Evolutionary conservation across 2,329 filamentous ascomycete genomes (phyloP).

Genomic region (Talaromyces sp.): DNA sequence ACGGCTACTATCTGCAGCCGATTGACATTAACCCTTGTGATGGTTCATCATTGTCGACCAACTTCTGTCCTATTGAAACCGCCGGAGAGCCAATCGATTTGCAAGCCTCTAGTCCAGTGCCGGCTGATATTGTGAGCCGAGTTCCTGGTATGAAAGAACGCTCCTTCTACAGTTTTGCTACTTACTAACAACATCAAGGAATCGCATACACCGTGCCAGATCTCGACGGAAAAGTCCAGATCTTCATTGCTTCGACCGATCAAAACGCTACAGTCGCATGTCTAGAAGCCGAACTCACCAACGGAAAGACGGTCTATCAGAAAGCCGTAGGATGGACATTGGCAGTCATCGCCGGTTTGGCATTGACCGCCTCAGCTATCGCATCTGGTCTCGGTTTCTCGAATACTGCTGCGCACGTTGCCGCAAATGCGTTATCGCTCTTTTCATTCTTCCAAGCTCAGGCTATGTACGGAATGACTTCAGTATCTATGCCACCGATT

Average conservation of each 20-base stretch:
- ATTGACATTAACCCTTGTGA: conserved; percentile 21
- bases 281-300: conserved; percentile 82
- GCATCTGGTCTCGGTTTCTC: conserved; percentile 88
- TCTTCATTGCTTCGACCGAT: conserved; percentile 72
- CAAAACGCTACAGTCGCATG: conserved; percentile 71
- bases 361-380: conserved; percentile 79
- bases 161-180: not conserved
- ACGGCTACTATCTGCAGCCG: conserved; percentile 18
- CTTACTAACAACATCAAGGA: conserved; percentile 37
- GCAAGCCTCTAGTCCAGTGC: conserved; percentile 4
- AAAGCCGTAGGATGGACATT: conserved; percentile 86
- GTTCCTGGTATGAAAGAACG: conserved; percentile 17
- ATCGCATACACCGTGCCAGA: conserved; percentile 90
- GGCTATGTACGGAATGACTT: conserved; percentile 83
- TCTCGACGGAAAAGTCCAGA: conserved; percentile 78
- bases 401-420: conserved; percentile 91
- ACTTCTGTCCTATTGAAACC: conserved; percentile 22
- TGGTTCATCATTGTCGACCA: conserved; percentile 15
- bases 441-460: conserved; percentile 94
- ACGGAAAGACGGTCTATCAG: conserved; percentile 88
- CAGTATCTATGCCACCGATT: conserved; percentile 81
- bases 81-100: conserved; percentile 18
- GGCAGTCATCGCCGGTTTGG: conserved; percentile 80
- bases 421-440: conserved; percentile 88
- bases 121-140: conserved; percentile 13